phyloP scores from a whole-genome alignment of 345 rosid genomes.

The Euphorbia tirucalli region DNA sequence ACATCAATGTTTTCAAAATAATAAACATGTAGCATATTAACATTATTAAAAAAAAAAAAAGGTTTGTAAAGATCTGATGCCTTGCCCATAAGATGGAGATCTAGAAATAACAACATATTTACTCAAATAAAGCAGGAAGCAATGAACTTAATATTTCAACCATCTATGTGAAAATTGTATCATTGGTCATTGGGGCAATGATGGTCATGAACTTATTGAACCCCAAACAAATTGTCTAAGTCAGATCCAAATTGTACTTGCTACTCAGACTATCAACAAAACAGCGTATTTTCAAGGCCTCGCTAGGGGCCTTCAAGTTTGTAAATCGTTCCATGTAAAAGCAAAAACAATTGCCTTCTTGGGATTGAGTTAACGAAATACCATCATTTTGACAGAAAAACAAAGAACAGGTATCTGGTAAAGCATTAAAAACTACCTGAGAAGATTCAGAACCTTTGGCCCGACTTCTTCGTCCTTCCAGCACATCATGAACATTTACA shows the following conservation, averaged over 20 bases:
- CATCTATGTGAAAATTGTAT: not conserved
- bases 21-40: not conserved
- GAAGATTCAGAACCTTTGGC: constrained; percentile 63
- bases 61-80: not conserved
- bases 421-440: constrained; percentile 39
- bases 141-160: not conserved
- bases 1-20: not conserved
- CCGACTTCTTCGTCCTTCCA: constrained; percentile 61
- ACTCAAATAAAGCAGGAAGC: not conserved
- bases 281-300: not conserved
- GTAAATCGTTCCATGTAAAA: too few relatives aligned
- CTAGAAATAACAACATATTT: not conserved
- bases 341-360: not conserved
- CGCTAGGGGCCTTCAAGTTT: not conserved
- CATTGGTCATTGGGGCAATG: not conserved
- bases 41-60: not conserved
- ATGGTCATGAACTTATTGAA: not conserved
- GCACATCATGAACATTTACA: constrained; percentile 76
- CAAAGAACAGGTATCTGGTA: not conserved
- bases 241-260: not conserved
- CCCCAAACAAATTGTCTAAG: not conserved
- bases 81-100: not conserved
- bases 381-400: not conserved
- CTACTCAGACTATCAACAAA: not conserved
- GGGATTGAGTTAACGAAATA: not conserved